phyloP scores from a whole-genome alignment of 371 early-diverging fungal genomes.

The Saksenaea oblongispora region DNA sequence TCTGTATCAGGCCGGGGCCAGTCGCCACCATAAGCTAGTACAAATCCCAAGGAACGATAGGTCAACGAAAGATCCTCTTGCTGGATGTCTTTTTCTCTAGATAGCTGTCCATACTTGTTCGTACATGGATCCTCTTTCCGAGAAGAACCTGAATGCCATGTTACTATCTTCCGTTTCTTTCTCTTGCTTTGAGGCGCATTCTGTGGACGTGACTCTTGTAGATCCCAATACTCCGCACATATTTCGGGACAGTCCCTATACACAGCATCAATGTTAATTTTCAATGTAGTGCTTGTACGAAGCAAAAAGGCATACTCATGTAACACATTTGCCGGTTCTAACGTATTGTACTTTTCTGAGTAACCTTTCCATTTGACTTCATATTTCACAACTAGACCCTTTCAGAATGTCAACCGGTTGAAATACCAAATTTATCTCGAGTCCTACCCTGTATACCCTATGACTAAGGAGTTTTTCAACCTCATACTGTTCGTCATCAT shows the following conservation, averaged over 20 bases:
- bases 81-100: background rate
- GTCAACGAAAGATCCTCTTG: background rate
- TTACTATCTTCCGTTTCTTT: background rate
- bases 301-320: background rate
- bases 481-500: background rate
- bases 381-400: background rate
- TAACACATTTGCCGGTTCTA: background rate
- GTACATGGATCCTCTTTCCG: no score
- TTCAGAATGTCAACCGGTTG: background rate
- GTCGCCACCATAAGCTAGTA: background rate
- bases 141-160: background rate
- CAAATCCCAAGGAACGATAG: background rate
- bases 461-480: background rate
- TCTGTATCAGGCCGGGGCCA: background rate
- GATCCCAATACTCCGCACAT: background rate
- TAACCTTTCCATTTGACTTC: background rate
- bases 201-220: background rate
- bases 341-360: background rate
- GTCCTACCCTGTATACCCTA: background rate
- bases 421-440: background rate
- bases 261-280: background rate
- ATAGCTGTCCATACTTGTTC: no score
- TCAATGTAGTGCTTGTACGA: background rate
- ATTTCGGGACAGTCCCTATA: background rate
- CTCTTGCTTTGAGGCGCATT: background rate